Evolutionary conservation across 495 filamentous ascomycete genomes (phyloP).

Genomic region (Cudoniella acicularis): DNA sequence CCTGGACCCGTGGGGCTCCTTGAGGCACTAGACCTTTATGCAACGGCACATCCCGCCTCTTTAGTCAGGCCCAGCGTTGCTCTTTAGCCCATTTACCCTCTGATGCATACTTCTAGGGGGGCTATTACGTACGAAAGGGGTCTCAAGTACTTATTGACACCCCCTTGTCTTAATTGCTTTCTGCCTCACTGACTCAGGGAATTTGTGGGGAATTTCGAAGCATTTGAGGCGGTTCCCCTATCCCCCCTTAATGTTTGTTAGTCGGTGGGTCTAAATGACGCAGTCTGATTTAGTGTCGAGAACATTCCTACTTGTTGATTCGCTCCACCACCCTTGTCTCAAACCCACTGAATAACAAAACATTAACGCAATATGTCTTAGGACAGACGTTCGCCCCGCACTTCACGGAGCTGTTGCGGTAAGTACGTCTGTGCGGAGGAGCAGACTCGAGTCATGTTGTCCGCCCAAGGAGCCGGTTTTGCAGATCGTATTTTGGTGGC

Average conservation of each 20-base stretch:
- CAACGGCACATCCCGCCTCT: background rate
- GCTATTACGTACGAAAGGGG: background rate
- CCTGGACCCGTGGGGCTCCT: background rate
- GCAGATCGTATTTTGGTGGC: background rate
- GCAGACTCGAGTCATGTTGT: background rate
- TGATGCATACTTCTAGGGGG: background rate
- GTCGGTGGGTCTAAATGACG: background rate
- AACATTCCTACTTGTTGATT: background rate
- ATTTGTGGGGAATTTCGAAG: background rate
- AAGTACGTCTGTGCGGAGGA: background rate
- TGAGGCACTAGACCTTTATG: background rate
- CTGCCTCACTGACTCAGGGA: background rate
- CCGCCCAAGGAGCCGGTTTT: background rate
- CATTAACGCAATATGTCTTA: background rate
- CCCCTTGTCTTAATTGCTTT: background rate
- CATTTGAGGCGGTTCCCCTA: background rate
- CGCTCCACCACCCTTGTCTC: background rate
- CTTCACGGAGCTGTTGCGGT: too few relatives aligned
- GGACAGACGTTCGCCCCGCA: background rate
- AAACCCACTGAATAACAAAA: background rate
- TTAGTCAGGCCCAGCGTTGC: background rate
- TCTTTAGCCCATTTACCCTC: background rate
- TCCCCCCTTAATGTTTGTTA: background rate
- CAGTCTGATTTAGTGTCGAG: background rate
- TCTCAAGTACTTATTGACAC: background rate